These are phyloP conservation scores for Echinochloa phyllopogon DNA, from an alignment of 176 grass and related monocot genomes.

Conservation along the genomic window DNA sequence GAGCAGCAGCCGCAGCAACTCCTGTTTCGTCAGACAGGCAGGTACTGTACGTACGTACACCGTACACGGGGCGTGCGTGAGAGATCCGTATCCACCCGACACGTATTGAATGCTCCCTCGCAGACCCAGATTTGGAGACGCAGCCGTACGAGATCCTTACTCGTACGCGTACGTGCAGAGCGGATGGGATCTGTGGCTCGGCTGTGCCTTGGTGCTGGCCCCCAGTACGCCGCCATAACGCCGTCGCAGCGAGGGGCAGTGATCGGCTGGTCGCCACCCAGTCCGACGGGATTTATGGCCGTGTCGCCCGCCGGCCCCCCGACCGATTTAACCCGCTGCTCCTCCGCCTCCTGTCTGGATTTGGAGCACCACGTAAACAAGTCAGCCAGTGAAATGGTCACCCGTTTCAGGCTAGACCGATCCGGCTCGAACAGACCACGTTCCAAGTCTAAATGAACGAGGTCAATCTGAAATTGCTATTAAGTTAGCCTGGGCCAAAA, in stretches of 20 bases:
- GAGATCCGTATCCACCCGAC: not conserved
- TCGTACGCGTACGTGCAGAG: not conserved
- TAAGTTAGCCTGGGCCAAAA: no score
- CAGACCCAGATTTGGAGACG: not conserved
- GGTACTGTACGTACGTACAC: no score
- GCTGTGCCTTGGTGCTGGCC: no score
- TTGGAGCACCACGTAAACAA: no score
- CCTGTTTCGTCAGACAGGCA: slow-evolving; percentile 1
- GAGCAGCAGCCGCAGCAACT: not conserved
- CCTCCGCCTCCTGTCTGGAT: no score
- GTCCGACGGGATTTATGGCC: slow-evolving; percentile 24
- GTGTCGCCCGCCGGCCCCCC: not conserved
- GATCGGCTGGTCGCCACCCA: not conserved
- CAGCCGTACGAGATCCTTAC: slow-evolving; percentile 13
- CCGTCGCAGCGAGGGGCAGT: not conserved
- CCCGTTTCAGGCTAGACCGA: no score
- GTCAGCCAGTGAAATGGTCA: no score
- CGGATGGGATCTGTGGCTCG: not conserved
- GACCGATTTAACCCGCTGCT: no score
- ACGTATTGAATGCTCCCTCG: not conserved
- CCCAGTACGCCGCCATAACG: not conserved
- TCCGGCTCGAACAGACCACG: no score
- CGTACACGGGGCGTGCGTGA: slow-evolving; percentile 15
- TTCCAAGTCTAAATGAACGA: no score
- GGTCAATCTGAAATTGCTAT: no score